Evolutionary conservation across 148 eudicot genomes (phyloP).

Genomic region (Spergularia marina): DNA sequence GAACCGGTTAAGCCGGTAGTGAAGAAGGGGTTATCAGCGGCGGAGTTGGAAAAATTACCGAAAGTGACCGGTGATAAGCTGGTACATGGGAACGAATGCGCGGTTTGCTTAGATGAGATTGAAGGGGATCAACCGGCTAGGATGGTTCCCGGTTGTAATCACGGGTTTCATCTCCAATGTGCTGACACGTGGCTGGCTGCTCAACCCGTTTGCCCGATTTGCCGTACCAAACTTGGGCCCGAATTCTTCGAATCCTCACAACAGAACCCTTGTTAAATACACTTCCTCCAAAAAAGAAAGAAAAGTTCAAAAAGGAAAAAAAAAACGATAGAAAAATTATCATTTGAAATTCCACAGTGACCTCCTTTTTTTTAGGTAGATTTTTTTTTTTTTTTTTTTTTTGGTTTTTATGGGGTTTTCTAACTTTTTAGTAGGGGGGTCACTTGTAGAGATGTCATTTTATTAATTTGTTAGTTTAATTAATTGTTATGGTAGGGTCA

Average conservation of each 20-base stretch:
- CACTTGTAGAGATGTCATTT: not conserved
- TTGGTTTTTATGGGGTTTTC: not conserved
- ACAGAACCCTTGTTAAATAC: constrained; percentile 51
- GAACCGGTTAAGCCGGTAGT: constrained; percentile 39
- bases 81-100: constrained; percentile 70
- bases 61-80: constrained; percentile 60
- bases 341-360: too few relatives aligned
- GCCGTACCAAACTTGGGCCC: constrained; percentile 59
- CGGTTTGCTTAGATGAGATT: constrained; percentile 83
- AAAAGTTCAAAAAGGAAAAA: not conserved
- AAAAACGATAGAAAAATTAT: too few relatives aligned
- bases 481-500: not conserved
- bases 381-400: not conserved
- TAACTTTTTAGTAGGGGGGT: not conserved
- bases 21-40: constrained; percentile 50
- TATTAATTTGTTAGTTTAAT: not conserved
- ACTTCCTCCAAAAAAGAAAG: not conserved
- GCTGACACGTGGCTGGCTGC: constrained; percentile 82
- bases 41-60: constrained; percentile 74
- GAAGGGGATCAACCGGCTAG: constrained; percentile 67
- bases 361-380: not conserved
- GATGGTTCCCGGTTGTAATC: constrained; percentile 89
- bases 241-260: constrained; percentile 38
- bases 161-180: constrained; percentile 84
- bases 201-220: constrained; percentile 78